A percentile compares a stretch with the other conserved stretches of the same genome.
Conservation (phyloP, 169 alveolate genomes). For the Cryptosporidium sp. region DNA sequence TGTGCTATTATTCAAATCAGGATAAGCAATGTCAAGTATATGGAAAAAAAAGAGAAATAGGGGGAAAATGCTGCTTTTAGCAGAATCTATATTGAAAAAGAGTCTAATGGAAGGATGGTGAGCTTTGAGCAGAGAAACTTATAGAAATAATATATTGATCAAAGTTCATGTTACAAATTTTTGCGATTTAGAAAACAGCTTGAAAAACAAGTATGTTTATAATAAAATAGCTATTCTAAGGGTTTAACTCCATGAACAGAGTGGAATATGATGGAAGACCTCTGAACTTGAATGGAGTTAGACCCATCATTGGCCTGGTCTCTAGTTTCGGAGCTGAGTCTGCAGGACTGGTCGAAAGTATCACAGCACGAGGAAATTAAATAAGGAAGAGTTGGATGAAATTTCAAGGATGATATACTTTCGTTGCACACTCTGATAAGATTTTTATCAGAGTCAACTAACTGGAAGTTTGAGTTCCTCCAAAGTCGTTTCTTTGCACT, state of each 20-base stretch:
- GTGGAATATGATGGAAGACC: slow-evolving; percentile 36
- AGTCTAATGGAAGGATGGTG: background rate
- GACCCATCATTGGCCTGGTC: background rate
- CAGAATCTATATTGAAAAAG: background rate
- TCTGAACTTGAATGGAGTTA: slow-evolving; percentile 3
- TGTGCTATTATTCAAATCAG: slow-evolving; percentile 96
- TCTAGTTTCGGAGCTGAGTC: slow-evolving; percentile 11
- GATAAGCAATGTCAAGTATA: slow-evolving; percentile 82
- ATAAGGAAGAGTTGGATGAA: slow-evolving; percentile 42
- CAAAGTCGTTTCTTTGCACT: slow-evolving; percentile 72
- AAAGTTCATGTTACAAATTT: background rate
- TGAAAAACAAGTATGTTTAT: slow-evolving; percentile 9
- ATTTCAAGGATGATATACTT: slow-evolving; percentile 37
- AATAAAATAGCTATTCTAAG: slow-evolving; percentile 8
- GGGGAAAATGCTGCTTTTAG: background rate
- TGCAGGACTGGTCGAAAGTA: slow-evolving; percentile 27
- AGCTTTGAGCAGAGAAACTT: background rate
- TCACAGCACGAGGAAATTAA: slow-evolving; percentile 52
- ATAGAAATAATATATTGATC: background rate
- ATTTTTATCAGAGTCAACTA: slow-evolving; percentile 31
- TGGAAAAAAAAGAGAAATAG: background rate
- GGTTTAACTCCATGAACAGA: slow-evolving; percentile 56
- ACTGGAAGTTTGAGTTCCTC: slow-evolving; percentile 58
- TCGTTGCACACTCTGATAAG: slow-evolving; percentile 31
- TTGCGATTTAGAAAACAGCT: background rate